phyloP scores from a whole-genome alignment of 2,329 filamentous ascomycete genomes.

The Cryphonectria japonica region DNA sequence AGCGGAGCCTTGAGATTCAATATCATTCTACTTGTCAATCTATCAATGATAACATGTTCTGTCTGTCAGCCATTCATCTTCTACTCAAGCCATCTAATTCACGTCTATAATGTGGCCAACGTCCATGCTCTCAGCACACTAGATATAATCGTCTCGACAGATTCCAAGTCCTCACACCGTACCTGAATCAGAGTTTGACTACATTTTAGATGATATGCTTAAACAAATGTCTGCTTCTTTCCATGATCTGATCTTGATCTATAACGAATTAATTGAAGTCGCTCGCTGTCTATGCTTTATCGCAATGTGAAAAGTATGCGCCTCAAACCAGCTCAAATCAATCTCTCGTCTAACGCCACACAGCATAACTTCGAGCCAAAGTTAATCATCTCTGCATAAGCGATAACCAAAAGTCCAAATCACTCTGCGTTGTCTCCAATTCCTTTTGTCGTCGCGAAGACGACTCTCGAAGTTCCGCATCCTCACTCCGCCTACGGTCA shows the following conservation, averaged over 20 bases:
- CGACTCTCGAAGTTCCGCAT: background rate
- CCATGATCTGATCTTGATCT: background rate
- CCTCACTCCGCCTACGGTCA: background rate
- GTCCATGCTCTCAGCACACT: background rate
- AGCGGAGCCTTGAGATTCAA: too few species aligned
- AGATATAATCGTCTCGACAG: background rate
- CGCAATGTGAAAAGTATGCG: background rate
- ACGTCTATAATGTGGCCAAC: background rate
- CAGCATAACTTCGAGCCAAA: background rate
- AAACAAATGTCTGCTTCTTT: too few species aligned
- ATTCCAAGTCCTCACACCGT: too few species aligned
- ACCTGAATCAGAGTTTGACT: too few species aligned
- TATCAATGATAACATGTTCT: too few species aligned
- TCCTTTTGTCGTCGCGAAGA: conserved; percentile 21
- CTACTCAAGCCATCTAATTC: too few species aligned
- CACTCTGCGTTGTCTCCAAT: conserved; percentile 32
- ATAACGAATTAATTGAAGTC: background rate
- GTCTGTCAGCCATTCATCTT: too few species aligned
- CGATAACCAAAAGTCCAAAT: conserved; percentile 21
- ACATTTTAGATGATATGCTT: background rate
- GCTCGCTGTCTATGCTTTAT: background rate
- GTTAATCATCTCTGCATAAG: conserved; percentile 11
- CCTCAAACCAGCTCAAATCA: background rate
- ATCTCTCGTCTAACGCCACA: background rate
- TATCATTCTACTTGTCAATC: too few species aligned